Base-by-base conservation (phyloP, 1,284 basidiomycete species). In the Taiwanofungus camphoratus region DNA sequence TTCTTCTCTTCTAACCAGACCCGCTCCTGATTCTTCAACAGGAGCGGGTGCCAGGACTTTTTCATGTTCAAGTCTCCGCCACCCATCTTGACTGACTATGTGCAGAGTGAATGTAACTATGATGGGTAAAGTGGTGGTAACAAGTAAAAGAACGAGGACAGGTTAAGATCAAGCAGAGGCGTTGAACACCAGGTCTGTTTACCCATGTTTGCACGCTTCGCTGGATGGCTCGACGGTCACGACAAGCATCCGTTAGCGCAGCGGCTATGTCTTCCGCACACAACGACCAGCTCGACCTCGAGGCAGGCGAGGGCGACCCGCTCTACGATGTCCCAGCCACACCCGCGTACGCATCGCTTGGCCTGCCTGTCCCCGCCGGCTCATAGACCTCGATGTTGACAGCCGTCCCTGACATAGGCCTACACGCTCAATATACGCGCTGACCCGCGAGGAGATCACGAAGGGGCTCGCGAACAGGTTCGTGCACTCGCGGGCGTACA, bases 1-100 rank as follows among this genome's bases (percentile, higher is more conserved):
- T 90, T 87, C 79, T 96, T 92, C 69, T 99, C 95, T 67, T 95
- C 88, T 50, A 97, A 80, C 95, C 96, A 99, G 58, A 99, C 95
- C 76, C 87, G 82, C 82, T 97, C 92, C 84, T 98, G 94, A 71
- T 97, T 96, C 65, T 91, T 92, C 69, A 95, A 70, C 70, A 97
- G 89, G 76, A 95, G 87, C 76, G 92, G 92, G 67, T 97, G 93
- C 93, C 94, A 97, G 54, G 91, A 92, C 78, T 95, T 94, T 68
- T 96, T 97, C 92, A 94, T 94, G 60, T 92, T 92, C 66, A 92
- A 73, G 64, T 93, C 90, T 53, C 90, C 90, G 50, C 90, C 90
- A 79, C 92, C 92, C 92, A 96, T 96, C 58, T 87, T 93, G 74
- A 55, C 53, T 61, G 52, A 44, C 52, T 59, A 59, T 52, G 44